Evolutionary conservation across 805 yeast species (phyloP).

Genomic region (Nakazawaea holstii): DNA sequence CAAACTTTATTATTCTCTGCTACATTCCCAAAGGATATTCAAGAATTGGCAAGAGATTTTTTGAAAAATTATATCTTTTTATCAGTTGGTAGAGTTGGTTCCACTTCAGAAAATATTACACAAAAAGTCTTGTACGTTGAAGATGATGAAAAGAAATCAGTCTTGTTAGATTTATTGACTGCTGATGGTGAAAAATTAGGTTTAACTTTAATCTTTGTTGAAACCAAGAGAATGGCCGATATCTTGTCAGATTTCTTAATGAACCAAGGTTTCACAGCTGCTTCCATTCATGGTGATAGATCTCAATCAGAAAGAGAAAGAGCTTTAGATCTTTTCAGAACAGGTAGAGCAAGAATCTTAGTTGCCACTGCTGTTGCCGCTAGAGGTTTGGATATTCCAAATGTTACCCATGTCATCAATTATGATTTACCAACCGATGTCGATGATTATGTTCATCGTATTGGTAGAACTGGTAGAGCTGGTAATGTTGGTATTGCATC

Average conservation of each 20-base stretch:
- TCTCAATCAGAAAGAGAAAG: slow-evolving; percentile 96
- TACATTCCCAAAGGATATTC: slow-evolving; percentile 98
- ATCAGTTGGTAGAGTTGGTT: slow-evolving; percentile 98
- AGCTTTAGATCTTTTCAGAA: slow-evolving; percentile 90
- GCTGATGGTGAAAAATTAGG: slow-evolving; percentile 63
- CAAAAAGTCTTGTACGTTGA: slow-evolving; percentile 92
- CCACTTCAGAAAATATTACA: slow-evolving; percentile 97
- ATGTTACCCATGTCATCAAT: slow-evolving; percentile 96
- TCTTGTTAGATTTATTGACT: slow-evolving; percentile 81
- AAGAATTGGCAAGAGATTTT: slow-evolving; percentile 95
- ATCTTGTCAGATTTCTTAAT: slow-evolving; percentile 87
- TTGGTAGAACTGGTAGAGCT: slow-evolving; percentile 99
- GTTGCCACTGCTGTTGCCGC: slow-evolving; percentile 99
- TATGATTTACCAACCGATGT: slow-evolving; percentile 95
- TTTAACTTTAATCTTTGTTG: slow-evolving; percentile 91
- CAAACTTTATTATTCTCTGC: slow-evolving; percentile 99
- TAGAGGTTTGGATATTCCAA: slow-evolving; percentile 99
- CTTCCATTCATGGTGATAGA: slow-evolving; percentile 99
- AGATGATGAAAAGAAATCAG: slow-evolving; percentile 86
- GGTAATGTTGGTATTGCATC: slow-evolving; percentile 99
- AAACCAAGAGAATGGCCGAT: slow-evolving; percentile 99
- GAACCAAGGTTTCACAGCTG: slow-evolving; percentile 88
- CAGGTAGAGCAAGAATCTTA: slow-evolving; percentile 87
- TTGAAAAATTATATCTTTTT: slow-evolving; percentile 92
- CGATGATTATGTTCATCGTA: slow-evolving; percentile 98